phyloP scores from a whole-genome alignment of 2,329 filamentous ascomycete species.

The Verticillium tricorpus region DNA sequence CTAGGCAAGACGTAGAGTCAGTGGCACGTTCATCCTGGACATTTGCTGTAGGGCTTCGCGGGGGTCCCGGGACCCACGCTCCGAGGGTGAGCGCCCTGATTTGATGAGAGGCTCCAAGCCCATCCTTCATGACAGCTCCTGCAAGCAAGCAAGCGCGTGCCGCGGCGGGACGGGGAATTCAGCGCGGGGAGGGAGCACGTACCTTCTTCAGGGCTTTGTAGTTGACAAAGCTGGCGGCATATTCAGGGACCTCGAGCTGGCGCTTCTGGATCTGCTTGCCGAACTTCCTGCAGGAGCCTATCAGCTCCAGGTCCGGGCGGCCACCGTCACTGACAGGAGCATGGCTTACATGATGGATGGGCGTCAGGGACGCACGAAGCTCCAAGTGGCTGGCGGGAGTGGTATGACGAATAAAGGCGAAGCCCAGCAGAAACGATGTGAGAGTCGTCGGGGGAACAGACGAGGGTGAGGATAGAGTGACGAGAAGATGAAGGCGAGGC shows the following conservation, averaged over 20 bases:
- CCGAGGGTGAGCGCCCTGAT: background rate
- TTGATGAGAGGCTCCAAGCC: background rate
- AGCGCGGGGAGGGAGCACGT: conserved; percentile 18
- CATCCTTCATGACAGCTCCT: background rate
- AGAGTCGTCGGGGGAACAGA: background rate
- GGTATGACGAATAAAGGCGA: background rate
- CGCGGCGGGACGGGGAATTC: conserved; percentile 8
- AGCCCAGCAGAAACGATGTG: background rate
- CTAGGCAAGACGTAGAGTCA: conserved; percentile 44
- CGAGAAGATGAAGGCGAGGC: background rate
- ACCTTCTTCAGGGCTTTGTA: conserved; percentile 99
- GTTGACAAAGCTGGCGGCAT: conserved; percentile 98
- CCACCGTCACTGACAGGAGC: background rate
- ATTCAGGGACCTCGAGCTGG: conserved; percentile 98
- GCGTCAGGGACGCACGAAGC: background rate
- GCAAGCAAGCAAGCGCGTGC: background rate
- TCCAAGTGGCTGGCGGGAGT: background rate
- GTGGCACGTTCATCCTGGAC: conserved; percentile 14
- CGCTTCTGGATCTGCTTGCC: conserved; percentile 99
- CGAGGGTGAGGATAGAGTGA: background rate
- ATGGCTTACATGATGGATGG: background rate
- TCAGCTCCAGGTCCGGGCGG: background rate
- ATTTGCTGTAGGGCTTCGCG: background rate
- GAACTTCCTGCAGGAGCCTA: conserved; percentile 75
- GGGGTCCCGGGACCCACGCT: conserved; percentile 1